Conservation (phyloP, 2,329 filamentous ascomycete genomes). For the Tolypocladium inflatum region DNA sequence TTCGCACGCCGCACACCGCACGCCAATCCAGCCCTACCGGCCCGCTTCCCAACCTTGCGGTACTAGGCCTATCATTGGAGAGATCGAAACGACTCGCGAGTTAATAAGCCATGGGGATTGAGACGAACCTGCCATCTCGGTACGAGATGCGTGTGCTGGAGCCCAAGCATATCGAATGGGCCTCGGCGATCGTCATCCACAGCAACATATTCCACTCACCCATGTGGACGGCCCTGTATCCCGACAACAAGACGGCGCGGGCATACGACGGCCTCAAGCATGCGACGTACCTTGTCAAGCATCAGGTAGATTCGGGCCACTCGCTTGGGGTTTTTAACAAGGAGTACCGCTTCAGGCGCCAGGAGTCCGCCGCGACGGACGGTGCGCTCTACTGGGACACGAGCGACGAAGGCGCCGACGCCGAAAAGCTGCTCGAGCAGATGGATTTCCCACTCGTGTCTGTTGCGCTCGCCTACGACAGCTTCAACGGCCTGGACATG, state of each 20-base stretch:
- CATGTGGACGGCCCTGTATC: conserved; percentile 12
- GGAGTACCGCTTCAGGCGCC: conserved; percentile 11
- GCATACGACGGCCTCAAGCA: conserved; percentile 7
- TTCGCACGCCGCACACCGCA: too few species aligned
- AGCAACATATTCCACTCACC: conserved; percentile 14
- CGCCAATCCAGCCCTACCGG: too few species aligned
- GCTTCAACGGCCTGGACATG: conserved; percentile 6
- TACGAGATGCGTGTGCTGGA: conserved; percentile 15
- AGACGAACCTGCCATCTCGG: neutral
- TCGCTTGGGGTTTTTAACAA: conserved; percentile 15
- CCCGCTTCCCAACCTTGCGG: too few species aligned
- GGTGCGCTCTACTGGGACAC: conserved; percentile 19
- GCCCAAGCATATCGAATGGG: conserved; percentile 13
- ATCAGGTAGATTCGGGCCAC: conserved; percentile 10
- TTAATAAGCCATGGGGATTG: neutral
- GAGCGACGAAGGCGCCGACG: conserved; percentile 1
- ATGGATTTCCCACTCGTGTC: conserved; percentile 23
- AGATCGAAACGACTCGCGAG: neutral
- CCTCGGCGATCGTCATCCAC: conserved; percentile 13
- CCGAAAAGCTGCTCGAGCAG: conserved; percentile 13
- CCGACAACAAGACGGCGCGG: conserved; percentile 5
- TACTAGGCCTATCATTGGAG: neutral
- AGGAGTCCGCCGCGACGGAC: conserved; percentile 11
- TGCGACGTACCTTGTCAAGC: conserved; percentile 7
- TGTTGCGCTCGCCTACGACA: conserved; percentile 18